Percentiles rank a stretch among this genome's conserved stretches.
phyloP scores from a whole-genome alignment of 2,329 filamentous ascomycete genomes.

The Pseudonectria buxi region DNA sequence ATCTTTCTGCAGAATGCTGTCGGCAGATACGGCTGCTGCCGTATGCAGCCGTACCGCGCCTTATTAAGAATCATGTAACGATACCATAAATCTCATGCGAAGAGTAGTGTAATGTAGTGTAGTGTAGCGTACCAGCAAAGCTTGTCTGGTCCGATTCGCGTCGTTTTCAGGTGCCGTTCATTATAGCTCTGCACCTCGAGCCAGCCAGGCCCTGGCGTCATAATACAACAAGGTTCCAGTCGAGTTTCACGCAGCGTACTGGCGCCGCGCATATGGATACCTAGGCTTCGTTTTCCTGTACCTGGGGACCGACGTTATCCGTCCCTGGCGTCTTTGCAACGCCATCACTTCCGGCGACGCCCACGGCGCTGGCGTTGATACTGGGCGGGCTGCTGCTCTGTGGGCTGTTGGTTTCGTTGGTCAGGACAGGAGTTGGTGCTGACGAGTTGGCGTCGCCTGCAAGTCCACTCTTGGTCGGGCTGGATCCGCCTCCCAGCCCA shows the following conservation, averaged over 20 bases:
- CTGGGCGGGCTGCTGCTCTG: slow-evolving; percentile 61
- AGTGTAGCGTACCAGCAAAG: too few species aligned
- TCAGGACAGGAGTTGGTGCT: slow-evolving; percentile 59
- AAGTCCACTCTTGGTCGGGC: slow-evolving; percentile 23
- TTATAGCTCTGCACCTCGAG: too few species aligned
- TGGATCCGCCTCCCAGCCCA: slow-evolving; percentile 16
- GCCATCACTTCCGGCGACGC: slow-evolving; percentile 27
- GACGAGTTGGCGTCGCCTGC: slow-evolving; percentile 44
- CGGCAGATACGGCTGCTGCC: too few species aligned
- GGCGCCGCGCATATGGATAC: background rate
- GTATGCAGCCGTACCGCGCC: slow-evolving; percentile 3
- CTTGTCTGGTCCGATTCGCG: background rate
- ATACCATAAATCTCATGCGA: slow-evolving; percentile 15
- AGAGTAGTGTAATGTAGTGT: slow-evolving; percentile 5
- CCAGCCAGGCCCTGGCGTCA: slow-evolving; percentile 2
- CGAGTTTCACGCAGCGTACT: background rate
- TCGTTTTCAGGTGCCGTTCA: background rate
- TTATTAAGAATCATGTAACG: slow-evolving; percentile 13
- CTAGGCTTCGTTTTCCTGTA: slow-evolving; percentile 28
- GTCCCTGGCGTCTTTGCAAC: slow-evolving; percentile 15
- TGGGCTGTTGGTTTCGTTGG: slow-evolving; percentile 62
- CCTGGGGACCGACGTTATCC: slow-evolving; percentile 13
- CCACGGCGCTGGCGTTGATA: slow-evolving; percentile 50
- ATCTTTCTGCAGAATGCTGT: background rate
- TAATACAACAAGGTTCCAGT: slow-evolving; percentile 9